A percentile compares a stretch with the other conserved stretches of the same genome.
Conservation (phyloP, 108 stramenopile species). For the Aurantiochytrium sp. region DNA sequence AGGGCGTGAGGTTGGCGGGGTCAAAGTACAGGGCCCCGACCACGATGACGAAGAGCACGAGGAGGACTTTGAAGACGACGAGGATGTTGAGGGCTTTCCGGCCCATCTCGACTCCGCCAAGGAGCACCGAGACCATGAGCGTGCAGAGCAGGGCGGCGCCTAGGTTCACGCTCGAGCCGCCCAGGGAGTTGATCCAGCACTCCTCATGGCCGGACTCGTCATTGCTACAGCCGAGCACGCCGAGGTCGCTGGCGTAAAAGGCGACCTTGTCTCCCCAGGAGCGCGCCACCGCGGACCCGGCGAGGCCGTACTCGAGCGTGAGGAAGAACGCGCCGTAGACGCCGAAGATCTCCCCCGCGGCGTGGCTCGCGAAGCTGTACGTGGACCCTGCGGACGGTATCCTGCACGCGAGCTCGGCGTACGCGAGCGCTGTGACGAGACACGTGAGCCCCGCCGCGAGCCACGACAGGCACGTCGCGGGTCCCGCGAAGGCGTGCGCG, state of each 20-base stretch:
- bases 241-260: conserved; percentile 15
- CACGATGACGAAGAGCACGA: conserved; percentile 14
- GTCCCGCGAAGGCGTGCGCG: neutral
- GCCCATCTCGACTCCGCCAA: conserved; percentile 1
- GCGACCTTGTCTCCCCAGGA: conserved; percentile 20
- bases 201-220: neutral
- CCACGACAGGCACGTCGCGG: conserved; percentile 15
- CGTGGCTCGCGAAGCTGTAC: neutral
- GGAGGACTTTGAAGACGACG: neutral
- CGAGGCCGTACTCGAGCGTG: conserved; percentile 11
- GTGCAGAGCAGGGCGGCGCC: neutral
- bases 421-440: neutral
- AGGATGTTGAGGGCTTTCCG: neutral
- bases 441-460: neutral
- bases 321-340: neutral
- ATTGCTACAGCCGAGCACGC: neutral
- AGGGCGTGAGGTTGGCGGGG: neutral
- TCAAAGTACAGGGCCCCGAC: conserved; percentile 4
- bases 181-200: conserved; percentile 10
- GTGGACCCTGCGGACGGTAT: conserved; percentile 5
- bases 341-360: neutral
- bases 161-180: neutral
- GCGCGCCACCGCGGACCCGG: neutral
- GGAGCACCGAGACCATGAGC: neutral
- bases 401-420: conserved; percentile 15